Conservation (phyloP, 2,329 filamentous ascomycete genomes). For the Verticillium zaregamsianum region DNA sequence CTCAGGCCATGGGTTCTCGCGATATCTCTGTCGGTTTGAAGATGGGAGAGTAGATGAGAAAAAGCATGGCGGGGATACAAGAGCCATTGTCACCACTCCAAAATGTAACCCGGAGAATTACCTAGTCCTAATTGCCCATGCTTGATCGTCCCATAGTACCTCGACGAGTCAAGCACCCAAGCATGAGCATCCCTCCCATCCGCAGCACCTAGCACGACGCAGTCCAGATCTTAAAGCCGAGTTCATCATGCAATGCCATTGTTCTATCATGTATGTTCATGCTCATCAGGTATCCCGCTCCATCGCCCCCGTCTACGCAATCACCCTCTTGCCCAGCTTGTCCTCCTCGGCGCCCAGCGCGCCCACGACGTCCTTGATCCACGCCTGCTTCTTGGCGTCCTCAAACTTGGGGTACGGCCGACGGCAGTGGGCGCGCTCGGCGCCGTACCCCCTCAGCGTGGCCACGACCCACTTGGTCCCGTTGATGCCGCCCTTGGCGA, state of each 20-base stretch:
- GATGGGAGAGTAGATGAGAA: too few relatives aligned
- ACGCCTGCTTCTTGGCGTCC: conserved; percentile 26
- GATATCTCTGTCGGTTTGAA: too few relatives aligned
- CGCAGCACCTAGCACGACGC: too few relatives aligned
- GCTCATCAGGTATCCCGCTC: not conserved
- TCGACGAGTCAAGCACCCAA: too few relatives aligned
- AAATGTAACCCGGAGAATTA: too few relatives aligned
- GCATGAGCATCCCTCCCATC: too few relatives aligned
- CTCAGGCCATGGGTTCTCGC: too few relatives aligned
- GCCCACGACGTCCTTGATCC: conserved; percentile 19
- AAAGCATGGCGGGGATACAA: too few relatives aligned
- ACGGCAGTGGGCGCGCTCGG: conserved; percentile 46
- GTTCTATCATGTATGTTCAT: not conserved
- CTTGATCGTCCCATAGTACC: too few relatives aligned
- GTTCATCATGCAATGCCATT: not conserved
- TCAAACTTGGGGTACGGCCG: conserved; percentile 48
- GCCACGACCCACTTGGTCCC: conserved; percentile 58
- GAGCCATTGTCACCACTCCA: too few relatives aligned
- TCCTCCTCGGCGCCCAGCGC: conserved; percentile 13
- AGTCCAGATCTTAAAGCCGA: too few relatives aligned
- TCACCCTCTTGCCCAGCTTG: conserved; percentile 2
- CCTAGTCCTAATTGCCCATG: too few relatives aligned
- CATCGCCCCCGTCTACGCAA: not conserved
- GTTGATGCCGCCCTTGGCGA: conserved; percentile 55
- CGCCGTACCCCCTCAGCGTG: conserved; percentile 47